Evolutionary conservation across 371 early-diverging fungal genomes (phyloP), one percentile per base, ranked within the genome.

Genomic region (Lichtheimia ramosa): DNA sequence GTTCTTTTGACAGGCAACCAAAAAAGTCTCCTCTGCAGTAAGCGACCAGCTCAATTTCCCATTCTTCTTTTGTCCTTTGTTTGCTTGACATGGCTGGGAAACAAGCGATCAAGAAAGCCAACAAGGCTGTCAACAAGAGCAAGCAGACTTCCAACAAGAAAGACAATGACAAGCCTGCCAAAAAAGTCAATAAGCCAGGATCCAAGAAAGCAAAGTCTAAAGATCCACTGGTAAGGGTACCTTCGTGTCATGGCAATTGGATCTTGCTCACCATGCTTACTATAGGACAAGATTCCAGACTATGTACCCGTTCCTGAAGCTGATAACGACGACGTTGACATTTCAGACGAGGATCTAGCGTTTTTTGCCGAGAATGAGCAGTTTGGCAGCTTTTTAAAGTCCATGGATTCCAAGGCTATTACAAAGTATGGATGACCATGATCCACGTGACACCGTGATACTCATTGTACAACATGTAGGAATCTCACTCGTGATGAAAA

Each of bases 321-420:
- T 3, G 70, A 66, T 0, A 73, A 68, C 3, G 72, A 74, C 1
- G 84, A 87, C 46, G 58, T 81, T 23, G 83, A 72, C 14, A 63
- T 88, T 56, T 84, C 86, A 16, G 86, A 85, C n/a, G 86, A 86
- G 14, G 88, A 87, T 69, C 72, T 86, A 23, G 85, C 81, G 58
- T 88, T 85, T 56, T 71, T 71, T 59, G 62, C 62, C 13, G 65
- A 62, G 13, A 66, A 71, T 25, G 43, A 62, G 41, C 63, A 62
- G 7, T 71, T 70, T 58, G 58, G 61, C n/a, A 50, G 48, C 43
- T 71, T 71, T 57, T 60, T 71, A 46, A 57, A 54, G 21, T 58
- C 64, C 15, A 58, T 71, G 63, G 67, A 71, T 51, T 25, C 67
- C 2, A 75, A 74, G 43, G 80, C 64, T 48, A 28, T 79, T 5